Evolutionary conservation across 164 flowering plant genomes (phyloP), one percentile per base, ranked within the genome.

Genomic region (Dillenia suffruticosa): DNA sequence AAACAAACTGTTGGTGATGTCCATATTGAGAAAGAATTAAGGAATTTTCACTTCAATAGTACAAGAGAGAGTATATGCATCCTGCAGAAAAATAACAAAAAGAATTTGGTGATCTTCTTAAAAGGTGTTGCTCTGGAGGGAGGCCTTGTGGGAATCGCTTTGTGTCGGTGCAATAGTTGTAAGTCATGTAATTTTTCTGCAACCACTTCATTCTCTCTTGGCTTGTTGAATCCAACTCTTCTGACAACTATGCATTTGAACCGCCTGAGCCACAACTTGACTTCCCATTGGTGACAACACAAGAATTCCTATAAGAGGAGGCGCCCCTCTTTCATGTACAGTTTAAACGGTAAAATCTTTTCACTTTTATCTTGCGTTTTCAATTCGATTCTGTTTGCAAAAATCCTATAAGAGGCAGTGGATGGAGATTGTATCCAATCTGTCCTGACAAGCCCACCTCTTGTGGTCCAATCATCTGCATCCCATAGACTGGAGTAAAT

Each of bases 401-500:
- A 78, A 62, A 72, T 75, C 49, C 66, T 68, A 63, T 67, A 81
- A 9, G 76, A 65, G 17, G 82, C 77, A 0, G 70, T 75, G 74
- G 75, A 78, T 2, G 79, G 82, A 17, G 79, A 77, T 57, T 61
- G 17, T 16, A 44, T 45, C 82, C 82, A 79, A 44, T 79, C 72
- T 5, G 76, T 79, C 69, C 70, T 79, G 9, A 74, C 66, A 2
- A 67, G 75, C 0, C 82, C 82, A 2, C 82, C 82, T 58, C 79
- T 77, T 8, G 80, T 77, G 4, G 80, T 77, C 80, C 77, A 77
- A 24, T 77, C 74, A 48, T 76, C 81, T 0, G 77, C 79, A 16
- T 73, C 70, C 79, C 82, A 75, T 0, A 75, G 60, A 48, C 72
- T 75, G 0, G 79, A 72, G 64, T 78, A 58, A 1, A 78, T 49